These are phyloP conservation scores for Ceratocystiopsis minuta DNA, from an alignment of 2,329 filamentous ascomycete species.

Conservation along the genomic window DNA sequence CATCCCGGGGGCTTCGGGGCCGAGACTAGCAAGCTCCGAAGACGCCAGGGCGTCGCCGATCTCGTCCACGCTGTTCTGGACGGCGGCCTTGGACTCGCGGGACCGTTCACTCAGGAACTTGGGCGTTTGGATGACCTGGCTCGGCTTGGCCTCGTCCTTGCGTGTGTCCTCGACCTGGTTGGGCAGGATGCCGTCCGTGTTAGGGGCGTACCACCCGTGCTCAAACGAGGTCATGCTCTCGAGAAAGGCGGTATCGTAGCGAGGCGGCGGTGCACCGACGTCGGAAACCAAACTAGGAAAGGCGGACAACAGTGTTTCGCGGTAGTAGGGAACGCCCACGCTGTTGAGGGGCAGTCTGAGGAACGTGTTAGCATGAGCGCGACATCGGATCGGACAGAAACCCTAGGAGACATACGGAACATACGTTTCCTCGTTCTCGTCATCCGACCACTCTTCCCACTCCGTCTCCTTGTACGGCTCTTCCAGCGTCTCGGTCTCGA, in stretches of 20 bases:
- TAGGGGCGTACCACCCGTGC: conserved; percentile 61
- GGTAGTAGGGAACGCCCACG: conserved; percentile 85
- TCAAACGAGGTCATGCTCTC: conserved; percentile 52
- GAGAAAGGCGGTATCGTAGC: conserved; percentile 54
- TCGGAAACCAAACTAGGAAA: conserved; percentile 78
- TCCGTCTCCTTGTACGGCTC: conserved; percentile 16
- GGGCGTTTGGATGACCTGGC: conserved; percentile 52
- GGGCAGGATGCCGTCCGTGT: conserved; percentile 52
- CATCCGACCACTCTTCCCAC: conserved; percentile 10
- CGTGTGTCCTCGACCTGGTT: conserved; percentile 75
- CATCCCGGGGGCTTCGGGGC: conserved; percentile 68
- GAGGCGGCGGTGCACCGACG: conserved; percentile 63
- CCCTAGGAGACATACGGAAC: too few relatives aligned
- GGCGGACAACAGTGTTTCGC: conserved; percentile 68
- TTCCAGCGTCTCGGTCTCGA: conserved; percentile 56
- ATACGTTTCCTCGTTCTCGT: conserved; percentile 9
- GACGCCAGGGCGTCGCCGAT: conserved; percentile 47
- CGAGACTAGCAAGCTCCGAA: conserved; percentile 52
- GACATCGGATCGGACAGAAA: too few relatives aligned
- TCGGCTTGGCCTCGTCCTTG: conserved; percentile 33
- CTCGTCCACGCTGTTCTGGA: conserved; percentile 28
- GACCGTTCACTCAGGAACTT: conserved; percentile 93
- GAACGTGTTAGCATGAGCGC: too few relatives aligned
- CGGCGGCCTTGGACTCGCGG: conserved; percentile 29
- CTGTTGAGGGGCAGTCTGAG: conserved; percentile 70